phyloP scores from a whole-genome alignment of 345 rosid genomes.

The Punica granatum region DNA sequence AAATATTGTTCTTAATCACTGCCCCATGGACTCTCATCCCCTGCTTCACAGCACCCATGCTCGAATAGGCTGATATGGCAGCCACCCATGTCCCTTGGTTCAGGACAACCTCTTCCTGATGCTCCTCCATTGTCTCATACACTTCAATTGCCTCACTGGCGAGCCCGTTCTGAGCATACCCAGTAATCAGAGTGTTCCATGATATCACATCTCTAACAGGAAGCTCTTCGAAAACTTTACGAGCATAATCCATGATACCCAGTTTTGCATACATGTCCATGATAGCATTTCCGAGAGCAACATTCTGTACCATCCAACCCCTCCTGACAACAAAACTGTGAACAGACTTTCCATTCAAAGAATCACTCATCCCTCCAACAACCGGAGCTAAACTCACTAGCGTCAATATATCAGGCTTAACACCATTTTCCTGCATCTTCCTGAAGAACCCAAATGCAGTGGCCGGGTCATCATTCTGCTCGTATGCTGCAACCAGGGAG shows the following conservation, averaged over 20 bases:
- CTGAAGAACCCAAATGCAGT: conserved; percentile 12
- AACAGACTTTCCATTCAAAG: neutral
- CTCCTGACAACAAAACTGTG: conserved; percentile 14
- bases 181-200: conserved; percentile 21
- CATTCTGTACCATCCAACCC: conserved; percentile 13
- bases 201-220: conserved; percentile 16
- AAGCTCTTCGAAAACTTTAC: conserved; percentile 13
- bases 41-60: conserved; percentile 14
- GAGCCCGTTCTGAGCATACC: conserved; percentile 18
- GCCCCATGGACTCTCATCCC: conserved; percentile 16
- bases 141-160: conserved; percentile 15
- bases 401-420: conserved; percentile 15
- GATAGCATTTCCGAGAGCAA: conserved; percentile 27
- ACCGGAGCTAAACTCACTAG: conserved; percentile 15
- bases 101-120: conserved; percentile 1
- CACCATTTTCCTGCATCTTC: conserved; percentile 13
- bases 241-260: conserved; percentile 13
- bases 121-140: conserved; percentile 12
- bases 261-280: conserved; percentile 23
- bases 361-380: conserved; percentile 9
- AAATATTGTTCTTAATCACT: conserved; percentile 10
- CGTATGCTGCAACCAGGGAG: conserved; percentile 27
- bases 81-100: conserved; percentile 19
- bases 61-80: conserved; percentile 16
- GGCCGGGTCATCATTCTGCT: conserved; percentile 16